Percentiles rank a stretch among this genome's conserved stretches.
phyloP scores from a whole-genome alignment of 164 flowering plant genomes.

The Aristolochia contorta region DNA sequence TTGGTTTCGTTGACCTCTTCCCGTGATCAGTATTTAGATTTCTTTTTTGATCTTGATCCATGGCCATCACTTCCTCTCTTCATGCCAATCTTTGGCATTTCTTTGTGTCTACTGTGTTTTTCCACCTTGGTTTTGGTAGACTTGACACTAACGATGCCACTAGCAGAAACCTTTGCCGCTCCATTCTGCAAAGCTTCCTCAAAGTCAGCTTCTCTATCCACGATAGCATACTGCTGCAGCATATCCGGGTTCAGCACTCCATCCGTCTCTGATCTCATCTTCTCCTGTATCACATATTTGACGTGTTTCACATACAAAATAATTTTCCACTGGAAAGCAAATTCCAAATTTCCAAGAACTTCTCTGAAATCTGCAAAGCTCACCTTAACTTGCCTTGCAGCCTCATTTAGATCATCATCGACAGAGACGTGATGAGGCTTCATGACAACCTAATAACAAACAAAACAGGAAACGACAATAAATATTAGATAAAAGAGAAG shows the following conservation, averaged over 20 bases:
- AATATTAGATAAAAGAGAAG: too few relatives aligned
- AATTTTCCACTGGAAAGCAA: background rate
- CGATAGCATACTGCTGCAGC: slow-evolving; percentile 68
- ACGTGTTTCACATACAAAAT: background rate
- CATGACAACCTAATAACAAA: slow-evolving; percentile 35
- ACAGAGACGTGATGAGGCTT: slow-evolving; percentile 56
- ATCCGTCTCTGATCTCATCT: slow-evolving; percentile 46
- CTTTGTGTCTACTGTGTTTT: slow-evolving; percentile 30
- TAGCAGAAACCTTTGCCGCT: slow-evolving; percentile 37
- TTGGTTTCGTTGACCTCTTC: too few relatives aligned
- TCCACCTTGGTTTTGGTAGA: slow-evolving; percentile 35
- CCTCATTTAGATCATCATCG: slow-evolving; percentile 83
- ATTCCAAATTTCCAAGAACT: background rate
- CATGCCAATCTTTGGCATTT: slow-evolving; percentile 29
- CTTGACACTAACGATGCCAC: slow-evolving; percentile 71
- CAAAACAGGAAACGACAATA: too few relatives aligned
- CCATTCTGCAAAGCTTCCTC: slow-evolving; percentile 60
- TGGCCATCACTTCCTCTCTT: slow-evolving; percentile 38
- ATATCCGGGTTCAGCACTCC: slow-evolving; percentile 42
- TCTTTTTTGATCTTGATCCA: slow-evolving; percentile 46
- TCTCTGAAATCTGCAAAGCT: background rate
- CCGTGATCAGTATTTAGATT: slow-evolving; percentile 27
- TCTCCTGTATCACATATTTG: slow-evolving; percentile 37
- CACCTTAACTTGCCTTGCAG: slow-evolving; percentile 72
- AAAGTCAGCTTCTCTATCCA: slow-evolving; percentile 54